Conservation (phyloP, 1,284 basidiomycete genomes). For the Takashimella koratensis region DNA sequence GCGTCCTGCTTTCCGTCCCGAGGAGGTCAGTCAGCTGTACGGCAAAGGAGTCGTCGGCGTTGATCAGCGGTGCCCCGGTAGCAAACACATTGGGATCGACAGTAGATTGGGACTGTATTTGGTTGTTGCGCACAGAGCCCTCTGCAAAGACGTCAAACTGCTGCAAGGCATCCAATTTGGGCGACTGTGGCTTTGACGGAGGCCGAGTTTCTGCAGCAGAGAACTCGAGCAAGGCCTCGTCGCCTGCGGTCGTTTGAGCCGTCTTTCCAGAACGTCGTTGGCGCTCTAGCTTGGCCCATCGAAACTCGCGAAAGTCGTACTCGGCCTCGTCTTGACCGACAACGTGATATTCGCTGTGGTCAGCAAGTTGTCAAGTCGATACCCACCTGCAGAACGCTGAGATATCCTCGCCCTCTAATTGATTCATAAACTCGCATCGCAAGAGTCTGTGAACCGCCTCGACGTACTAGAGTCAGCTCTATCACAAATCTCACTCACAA, state of each 20-base stretch:
- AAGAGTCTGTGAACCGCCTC: slow-evolving; percentile 8
- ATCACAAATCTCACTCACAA: neutral
- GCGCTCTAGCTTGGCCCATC: slow-evolving; percentile 10
- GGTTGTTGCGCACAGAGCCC: neutral
- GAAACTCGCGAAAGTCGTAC: slow-evolving; percentile 11
- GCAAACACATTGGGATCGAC: neutral
- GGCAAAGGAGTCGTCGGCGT: neutral
- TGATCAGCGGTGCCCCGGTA: neutral
- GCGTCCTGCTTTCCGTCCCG: too few relatives aligned
- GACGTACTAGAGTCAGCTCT: slow-evolving; percentile 2
- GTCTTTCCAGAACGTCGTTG: neutral
- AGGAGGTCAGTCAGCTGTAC: neutral
- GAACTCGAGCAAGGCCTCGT: neutral
- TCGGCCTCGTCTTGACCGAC: slow-evolving; percentile 11
- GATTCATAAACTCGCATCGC: slow-evolving; percentile 5
- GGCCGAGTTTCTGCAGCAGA: neutral
- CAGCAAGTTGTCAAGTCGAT: neutral
- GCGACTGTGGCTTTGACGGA: neutral
- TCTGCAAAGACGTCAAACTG: too few relatives aligned
- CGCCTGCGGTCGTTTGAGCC: neutral
- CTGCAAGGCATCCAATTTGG: neutral
- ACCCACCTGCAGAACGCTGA: slow-evolving; percentile 1
- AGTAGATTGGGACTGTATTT: neutral
- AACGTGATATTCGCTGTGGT: slow-evolving; percentile 7
- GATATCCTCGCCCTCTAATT: slow-evolving; percentile 5